A percentile compares a stretch with the other conserved stretches of the same genome.
phyloP scores from a whole-genome alignment of 106 monocot genomes.

The Platanthera guangdongensis region DNA sequence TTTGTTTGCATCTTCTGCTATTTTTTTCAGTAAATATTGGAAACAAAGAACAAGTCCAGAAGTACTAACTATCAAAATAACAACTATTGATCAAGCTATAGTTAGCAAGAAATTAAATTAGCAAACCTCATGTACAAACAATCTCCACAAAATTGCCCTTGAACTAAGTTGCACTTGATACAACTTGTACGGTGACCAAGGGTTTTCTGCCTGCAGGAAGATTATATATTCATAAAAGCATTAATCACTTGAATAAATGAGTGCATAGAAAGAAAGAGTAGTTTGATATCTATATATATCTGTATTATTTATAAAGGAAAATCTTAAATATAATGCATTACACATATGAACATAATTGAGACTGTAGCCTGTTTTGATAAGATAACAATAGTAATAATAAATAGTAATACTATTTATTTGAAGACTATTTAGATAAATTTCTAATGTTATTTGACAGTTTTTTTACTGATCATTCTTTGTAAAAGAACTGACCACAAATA shows the following conservation, averaged over 20 bases:
- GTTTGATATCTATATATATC: not conserved
- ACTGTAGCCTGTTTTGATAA: too few species aligned
- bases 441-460: too few species aligned
- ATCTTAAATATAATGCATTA: not conserved
- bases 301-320: not conserved
- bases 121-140: conserved; percentile 79
- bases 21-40: too few species aligned
- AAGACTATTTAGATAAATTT: too few species aligned
- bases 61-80: not conserved
- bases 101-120: conserved; percentile 6
- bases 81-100: not conserved
- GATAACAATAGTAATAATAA: too few species aligned
- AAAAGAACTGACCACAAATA: too few species aligned
- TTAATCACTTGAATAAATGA: not conserved
- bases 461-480: too few species aligned
- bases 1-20: too few species aligned
- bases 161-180: conserved; percentile 55
- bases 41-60: not conserved
- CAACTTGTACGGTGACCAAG: conserved; percentile 75
- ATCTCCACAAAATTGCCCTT: conserved; percentile 95
- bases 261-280: not conserved
- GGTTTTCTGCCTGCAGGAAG: conserved; percentile 77
- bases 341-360: too few species aligned
- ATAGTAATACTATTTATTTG: too few species aligned
- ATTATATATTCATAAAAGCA: not conserved